Base-by-base conservation (phyloP, 148 eudicot species). In the Tetragonia tetragonoides region DNA sequence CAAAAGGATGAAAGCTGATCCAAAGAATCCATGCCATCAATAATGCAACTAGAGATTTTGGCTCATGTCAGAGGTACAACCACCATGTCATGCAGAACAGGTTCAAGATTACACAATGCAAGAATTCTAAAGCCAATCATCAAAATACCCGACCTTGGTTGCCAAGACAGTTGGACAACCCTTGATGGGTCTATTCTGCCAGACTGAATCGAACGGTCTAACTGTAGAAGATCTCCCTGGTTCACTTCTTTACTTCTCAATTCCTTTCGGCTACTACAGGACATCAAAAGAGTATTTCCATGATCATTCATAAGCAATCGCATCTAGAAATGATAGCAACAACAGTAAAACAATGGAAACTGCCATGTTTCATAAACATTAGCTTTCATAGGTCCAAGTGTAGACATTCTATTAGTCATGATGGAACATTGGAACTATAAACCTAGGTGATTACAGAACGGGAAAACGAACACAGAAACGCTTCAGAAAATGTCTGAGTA, bases 71-170 rank as follows among this genome's bases (percentile, higher is more conserved):
- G 8, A 60, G 68, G 47, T 47, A 75, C 10, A 10, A 66, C 41
- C 18, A 40, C 59, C 71, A n/a, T 3, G 53, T 10, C 24, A 44
- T 57, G 66, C 6, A 73, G 66, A 46, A 41, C 47, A 40, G 51
- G 53, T 59, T 73, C 11, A 24, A 20, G 9, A 6, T 18, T 41
- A 6, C 28, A 21, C 17, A 37, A 1, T 14, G 37, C 68, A 65
- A 56, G 64, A 80, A 46, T 6, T 4, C 37, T 34, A 59, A 17
- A 46, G 54, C 60, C 17, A 61, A 56, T 72, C 73, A 73, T 74
- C 73, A 72, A 87, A 86, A 80, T 87, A 92, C 95, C 92, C 90
- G 91, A 95, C 98, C 98, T 95, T 92, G 98, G 98, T 81, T 75
- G 88, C 97, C 95, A 88, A 59, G 97, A 90, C 51, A 92, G 84